Evolutionary conservation across 2,329 filamentous ascomycete genomes (phyloP).

Genomic region (Bipolaris oryzae): DNA sequence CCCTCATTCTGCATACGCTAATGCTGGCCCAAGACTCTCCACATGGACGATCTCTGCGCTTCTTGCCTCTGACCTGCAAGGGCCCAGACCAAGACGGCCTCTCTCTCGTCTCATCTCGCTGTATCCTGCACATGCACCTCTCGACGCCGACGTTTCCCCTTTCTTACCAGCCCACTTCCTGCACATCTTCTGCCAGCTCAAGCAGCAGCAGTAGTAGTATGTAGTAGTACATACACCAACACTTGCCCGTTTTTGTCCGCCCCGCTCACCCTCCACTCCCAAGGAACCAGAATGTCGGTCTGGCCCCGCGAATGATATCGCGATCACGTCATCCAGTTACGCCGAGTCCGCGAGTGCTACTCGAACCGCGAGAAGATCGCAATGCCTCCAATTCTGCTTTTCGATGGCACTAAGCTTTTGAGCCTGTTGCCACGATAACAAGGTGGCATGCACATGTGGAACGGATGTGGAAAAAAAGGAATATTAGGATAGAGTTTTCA

Average conservation of each 20-base stretch:
- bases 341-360: background rate
- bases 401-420: too few species aligned
- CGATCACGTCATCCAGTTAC: background rate
- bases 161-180: background rate
- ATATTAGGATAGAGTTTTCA: too few species aligned
- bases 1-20: slow-evolving; percentile 11
- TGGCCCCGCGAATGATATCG: background rate
- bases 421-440: too few species aligned
- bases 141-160: slow-evolving; percentile 20
- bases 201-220: background rate
- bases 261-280: background rate
- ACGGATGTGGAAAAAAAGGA: too few species aligned
- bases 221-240: background rate
- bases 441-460: too few species aligned
- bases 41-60: slow-evolving; percentile 4
- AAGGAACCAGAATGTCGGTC: background rate
- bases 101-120: background rate
- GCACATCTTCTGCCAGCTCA: background rate
- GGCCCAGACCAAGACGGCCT: slow-evolving; percentile 10
- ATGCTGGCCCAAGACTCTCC: slow-evolving; percentile 4
- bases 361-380: too few species aligned
- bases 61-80: slow-evolving; percentile 7
- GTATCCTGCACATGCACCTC: slow-evolving; percentile 16
- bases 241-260: background rate
- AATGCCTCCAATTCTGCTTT: too few species aligned